Percentiles rank a stretch among this genome's conserved stretches.
phyloP scores from a whole-genome alignment of 192 early-diverging fungal genomes.

The Lobosporangium transversale region DNA sequence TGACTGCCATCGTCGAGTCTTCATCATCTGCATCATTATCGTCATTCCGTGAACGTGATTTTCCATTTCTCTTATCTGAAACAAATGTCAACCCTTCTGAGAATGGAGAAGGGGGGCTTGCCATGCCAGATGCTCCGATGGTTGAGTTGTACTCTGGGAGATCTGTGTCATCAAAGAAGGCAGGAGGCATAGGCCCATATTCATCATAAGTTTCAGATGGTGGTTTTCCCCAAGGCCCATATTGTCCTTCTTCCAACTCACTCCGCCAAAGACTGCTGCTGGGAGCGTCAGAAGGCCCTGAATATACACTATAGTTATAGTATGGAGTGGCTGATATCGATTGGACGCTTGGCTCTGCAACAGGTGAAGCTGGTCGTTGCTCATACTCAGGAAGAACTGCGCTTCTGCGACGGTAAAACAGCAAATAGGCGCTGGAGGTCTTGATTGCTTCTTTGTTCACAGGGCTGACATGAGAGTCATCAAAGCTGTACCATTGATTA shows the following conservation, averaged over 20 bases:
- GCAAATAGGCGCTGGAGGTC: slow-evolving; percentile 41
- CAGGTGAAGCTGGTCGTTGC: slow-evolving; percentile 9
- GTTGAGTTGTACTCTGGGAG: slow-evolving; percentile 19
- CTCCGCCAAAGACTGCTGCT: slow-evolving; percentile 1
- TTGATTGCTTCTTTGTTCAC: slow-evolving; percentile 41
- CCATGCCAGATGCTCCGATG: slow-evolving; percentile 28
- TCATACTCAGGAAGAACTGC: slow-evolving; percentile 35
- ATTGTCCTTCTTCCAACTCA: neutral
- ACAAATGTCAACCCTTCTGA: slow-evolving; percentile 11
- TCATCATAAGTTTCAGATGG: neutral
- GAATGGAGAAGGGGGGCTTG: slow-evolving; percentile 18
- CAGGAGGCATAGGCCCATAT: slow-evolving; percentile 4
- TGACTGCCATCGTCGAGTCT: slow-evolving; percentile 2
- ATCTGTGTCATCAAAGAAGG: slow-evolving; percentile 4
- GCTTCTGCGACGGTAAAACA: slow-evolving; percentile 43
- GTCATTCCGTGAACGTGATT: neutral
- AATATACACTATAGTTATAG: neutral
- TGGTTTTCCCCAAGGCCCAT: slow-evolving; percentile 32
- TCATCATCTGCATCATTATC: slow-evolving; percentile 15
- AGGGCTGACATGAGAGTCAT: slow-evolving; percentile 74
- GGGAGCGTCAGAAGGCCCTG: neutral
- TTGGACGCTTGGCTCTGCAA: neutral
- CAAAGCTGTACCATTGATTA: slow-evolving; percentile 84
- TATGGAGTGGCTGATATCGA: neutral
- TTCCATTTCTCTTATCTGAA: slow-evolving; percentile 12